These are phyloP conservation scores for Sporisorium sorghi DNA, from an alignment of 1,284 basidiomycete genomes.

Conservation along the genomic window DNA sequence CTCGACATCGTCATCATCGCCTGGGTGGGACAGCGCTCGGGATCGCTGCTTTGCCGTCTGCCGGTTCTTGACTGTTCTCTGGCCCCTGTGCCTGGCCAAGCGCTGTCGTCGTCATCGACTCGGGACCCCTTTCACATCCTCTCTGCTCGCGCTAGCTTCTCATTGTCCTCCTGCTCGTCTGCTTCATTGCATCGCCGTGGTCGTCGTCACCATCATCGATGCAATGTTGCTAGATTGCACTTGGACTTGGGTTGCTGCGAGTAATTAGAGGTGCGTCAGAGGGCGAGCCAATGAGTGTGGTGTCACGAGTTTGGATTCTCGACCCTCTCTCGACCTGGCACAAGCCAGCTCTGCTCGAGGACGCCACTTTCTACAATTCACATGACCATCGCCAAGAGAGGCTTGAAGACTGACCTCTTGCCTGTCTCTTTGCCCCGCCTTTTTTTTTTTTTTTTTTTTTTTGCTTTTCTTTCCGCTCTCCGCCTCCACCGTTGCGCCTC, in stretches of 20 bases:
- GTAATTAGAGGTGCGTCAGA: background rate
- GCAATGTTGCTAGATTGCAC: background rate
- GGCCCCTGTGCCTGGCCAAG: conserved; percentile 5
- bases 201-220: background rate
- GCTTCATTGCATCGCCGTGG: background rate
- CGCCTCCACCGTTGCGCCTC: conserved; percentile 16
- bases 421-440: conserved; percentile 9
- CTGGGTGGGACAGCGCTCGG: too few relatives aligned
- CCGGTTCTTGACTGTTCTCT: conserved; percentile 1
- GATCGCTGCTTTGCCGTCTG: conserved; percentile 5
- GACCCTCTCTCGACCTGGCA: background rate
- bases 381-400: conserved; percentile 5
- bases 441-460: background rate
- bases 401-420: conserved; percentile 14
- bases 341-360: background rate
- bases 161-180: background rate
- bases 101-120: conserved; percentile 9
- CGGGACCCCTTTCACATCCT: conserved; percentile 9
- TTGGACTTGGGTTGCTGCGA: background rate
- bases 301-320: conserved; percentile 4
- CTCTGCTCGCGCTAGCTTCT: conserved; percentile 2
- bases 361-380: conserved; percentile 8
- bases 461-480: conserved; percentile 3
- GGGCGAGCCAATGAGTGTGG: conserved; percentile 5
- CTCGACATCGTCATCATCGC: too few relatives aligned